Evolutionary conservation across 1,284 basidiomycete genomes (phyloP).

Genomic region (Albatrellus sp.): DNA sequence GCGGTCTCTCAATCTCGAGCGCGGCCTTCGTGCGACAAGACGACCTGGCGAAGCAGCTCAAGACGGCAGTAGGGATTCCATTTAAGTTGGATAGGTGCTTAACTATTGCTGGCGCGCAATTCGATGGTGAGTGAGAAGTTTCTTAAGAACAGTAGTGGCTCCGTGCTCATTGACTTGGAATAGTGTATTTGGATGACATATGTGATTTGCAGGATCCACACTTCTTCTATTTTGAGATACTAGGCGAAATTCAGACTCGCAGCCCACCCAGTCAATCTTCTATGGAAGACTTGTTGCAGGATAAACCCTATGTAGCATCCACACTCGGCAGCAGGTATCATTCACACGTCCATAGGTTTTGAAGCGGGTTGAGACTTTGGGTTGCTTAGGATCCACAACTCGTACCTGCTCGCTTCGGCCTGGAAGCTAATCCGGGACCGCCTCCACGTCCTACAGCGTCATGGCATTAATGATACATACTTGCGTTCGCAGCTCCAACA

Average conservation of each 20-base stretch:
- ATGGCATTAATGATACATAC: slow-evolving; percentile 22
- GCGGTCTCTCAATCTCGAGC: not conserved
- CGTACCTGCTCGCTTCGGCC: slow-evolving; percentile 62
- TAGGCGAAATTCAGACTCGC: slow-evolving; percentile 40
- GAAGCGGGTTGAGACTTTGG: slow-evolving; percentile 1
- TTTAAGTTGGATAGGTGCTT: slow-evolving; percentile 51
- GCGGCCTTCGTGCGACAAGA: slow-evolving; percentile 26
- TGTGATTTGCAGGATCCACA: slow-evolving; percentile 47
- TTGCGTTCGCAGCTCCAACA: slow-evolving; percentile 38
- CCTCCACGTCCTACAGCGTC: slow-evolving; percentile 36
- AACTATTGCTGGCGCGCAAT: slow-evolving; percentile 59
- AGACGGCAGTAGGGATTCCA: slow-evolving; percentile 43
- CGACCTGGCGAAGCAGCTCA: slow-evolving; percentile 48
- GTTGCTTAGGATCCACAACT: slow-evolving; percentile 54
- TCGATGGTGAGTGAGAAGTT: slow-evolving; percentile 33
- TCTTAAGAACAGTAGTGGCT: not conserved
- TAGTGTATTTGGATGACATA: slow-evolving; percentile 43
- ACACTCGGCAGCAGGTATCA: slow-evolving; percentile 44
- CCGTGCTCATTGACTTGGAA: not conserved
- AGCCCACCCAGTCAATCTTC: slow-evolving; percentile 22
- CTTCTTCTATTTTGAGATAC: slow-evolving; percentile 41
- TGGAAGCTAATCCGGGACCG: slow-evolving; percentile 56
- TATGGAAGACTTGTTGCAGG: slow-evolving; percentile 21
- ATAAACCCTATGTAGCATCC: slow-evolving; percentile 39
- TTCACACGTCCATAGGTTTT: not conserved